Evolutionary conservation across 2,329 filamentous ascomycete species (phyloP).

Genomic region (Niveomyces coronatus): DNA sequence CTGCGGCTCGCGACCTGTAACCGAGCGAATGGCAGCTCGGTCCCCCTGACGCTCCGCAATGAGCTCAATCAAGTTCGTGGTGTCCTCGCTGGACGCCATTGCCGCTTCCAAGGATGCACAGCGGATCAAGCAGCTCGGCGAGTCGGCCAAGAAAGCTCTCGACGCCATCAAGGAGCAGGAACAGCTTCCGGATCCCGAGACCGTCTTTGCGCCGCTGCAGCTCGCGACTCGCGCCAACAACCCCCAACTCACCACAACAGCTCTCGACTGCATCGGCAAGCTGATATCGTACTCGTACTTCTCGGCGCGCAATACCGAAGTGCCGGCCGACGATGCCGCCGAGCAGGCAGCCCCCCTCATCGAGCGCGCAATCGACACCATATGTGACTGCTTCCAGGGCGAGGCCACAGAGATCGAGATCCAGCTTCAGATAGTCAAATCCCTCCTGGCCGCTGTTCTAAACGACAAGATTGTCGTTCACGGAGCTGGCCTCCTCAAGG

Average conservation of each 20-base stretch:
- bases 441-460: conserved; percentile 82
- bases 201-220: conserved; percentile 84
- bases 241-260: conserved; percentile 75
- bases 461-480: conserved; percentile 99
- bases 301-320: conserved; percentile 52
- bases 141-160: conserved; percentile 72
- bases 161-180: conserved; percentile 79
- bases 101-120: conserved; percentile 80
- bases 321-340: conserved; percentile 29
- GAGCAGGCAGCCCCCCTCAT: conserved; percentile 59
- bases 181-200: conserved; percentile 75
- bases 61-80: conserved; percentile 92
- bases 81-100: conserved; percentile 86
- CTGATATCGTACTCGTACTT: conserved; percentile 99
- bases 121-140: conserved; percentile 72
- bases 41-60: conserved; percentile 48
- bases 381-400: conserved; percentile 98
- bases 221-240: conserved; percentile 82
- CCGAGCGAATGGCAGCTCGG: conserved; percentile 34
- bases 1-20: not conserved
- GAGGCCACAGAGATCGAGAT: conserved; percentile 87
- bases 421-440: conserved; percentile 97
- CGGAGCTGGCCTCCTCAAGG: conserved; percentile 89
- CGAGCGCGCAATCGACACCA: conserved; percentile 95
- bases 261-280: conserved; percentile 96